Base-by-base conservation (phyloP, 129 eudicot genomes). In the Rutidosis leptorrhynchoides region DNA sequence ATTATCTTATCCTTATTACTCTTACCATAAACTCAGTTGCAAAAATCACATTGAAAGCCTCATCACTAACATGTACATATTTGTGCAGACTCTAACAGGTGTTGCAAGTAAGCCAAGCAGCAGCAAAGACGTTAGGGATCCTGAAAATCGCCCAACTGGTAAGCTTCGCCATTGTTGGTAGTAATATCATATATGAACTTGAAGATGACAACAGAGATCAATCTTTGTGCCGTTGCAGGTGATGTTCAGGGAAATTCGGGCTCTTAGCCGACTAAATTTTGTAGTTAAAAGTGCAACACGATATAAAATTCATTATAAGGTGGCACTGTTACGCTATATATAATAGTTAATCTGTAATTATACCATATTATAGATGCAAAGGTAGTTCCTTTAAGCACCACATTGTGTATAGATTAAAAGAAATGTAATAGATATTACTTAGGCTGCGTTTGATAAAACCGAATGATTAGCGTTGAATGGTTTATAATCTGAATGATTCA, bases 101-200 rank as follows among this genome's bases (percentile, higher is more conserved):
- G 59, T 33, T 67, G 65, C 77, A 35, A 76, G 74, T 58, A 85
- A 80, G 60, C 87, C 86, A 40, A 78, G 80, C 68, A 70, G 70
- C 80, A 79, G 72, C 75, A 75, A 73, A 75, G 84, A 80, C 32
- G 68, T 58, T 40, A 74, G 62, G 58, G 69, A 73, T 69, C 79
- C 77, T 11, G 78, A 56, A 58, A 74, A 62, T 76, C 74, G 62
- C 21, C 67, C 75, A 53, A 45, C 79, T 23, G 81, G 94, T 81
- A 83, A 29, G 71, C 49, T 24, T 43, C 20, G 58, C 30, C 68
- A 28, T 53, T 56, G 64, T 58, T 63, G 37, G 16, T 26, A n/a
- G 8, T 48, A 12, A 40, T 40, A 48, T 49, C 11, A 16, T 58
- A 58, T 58, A 6, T 62, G n/a, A 14, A 56, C 29, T 29, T 37